Conservation (phyloP, 2,329 filamentous ascomycete species). For the Bipolaris zeicola region DNA sequence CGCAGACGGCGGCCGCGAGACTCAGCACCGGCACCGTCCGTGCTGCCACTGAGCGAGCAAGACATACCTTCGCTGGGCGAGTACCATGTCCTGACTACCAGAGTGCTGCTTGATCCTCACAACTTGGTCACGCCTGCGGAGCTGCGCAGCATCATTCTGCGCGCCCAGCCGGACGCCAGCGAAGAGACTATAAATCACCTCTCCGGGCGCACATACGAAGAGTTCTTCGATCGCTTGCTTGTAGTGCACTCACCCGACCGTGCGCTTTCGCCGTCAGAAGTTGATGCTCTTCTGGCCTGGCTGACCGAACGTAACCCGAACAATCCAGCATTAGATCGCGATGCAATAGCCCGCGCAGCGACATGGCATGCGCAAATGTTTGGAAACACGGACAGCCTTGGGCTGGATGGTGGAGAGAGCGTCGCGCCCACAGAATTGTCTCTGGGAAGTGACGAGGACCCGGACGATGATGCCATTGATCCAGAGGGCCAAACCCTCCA, state of each 20-base stretch:
- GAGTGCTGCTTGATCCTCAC: constrained; percentile 30
- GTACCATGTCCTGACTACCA: constrained; percentile 32
- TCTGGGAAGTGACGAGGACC: constrained; percentile 36
- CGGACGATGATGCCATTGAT: constrained; percentile 50
- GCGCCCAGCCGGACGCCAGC: constrained; percentile 24
- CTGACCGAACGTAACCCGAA: constrained; percentile 26
- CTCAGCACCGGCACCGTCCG: constrained; percentile 19
- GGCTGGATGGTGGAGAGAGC: constrained; percentile 33
- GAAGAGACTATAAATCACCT: constrained; percentile 26
- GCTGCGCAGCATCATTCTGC: constrained; percentile 30
- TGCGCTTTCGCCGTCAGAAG: constrained; percentile 26
- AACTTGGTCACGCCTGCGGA: constrained; percentile 26
- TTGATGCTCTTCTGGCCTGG: constrained; percentile 25
- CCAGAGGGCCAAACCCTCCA: constrained; percentile 77
- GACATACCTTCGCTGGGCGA: constrained; percentile 32
- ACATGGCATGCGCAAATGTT: constrained; percentile 30
- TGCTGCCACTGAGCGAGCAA: constrained; percentile 23
- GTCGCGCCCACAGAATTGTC: constrained; percentile 42
- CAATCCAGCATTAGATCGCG: background rate
- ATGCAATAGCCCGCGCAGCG: constrained; percentile 25
- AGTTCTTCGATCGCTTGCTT: constrained; percentile 40
- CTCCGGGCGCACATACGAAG: constrained; percentile 36
- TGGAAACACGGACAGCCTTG: constrained; percentile 5
- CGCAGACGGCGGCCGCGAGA: constrained; percentile 53
- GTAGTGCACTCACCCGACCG: constrained; percentile 26